phyloP scores from a whole-genome alignment of 257 asterid genomes.

The Solanum boliviense region DNA sequence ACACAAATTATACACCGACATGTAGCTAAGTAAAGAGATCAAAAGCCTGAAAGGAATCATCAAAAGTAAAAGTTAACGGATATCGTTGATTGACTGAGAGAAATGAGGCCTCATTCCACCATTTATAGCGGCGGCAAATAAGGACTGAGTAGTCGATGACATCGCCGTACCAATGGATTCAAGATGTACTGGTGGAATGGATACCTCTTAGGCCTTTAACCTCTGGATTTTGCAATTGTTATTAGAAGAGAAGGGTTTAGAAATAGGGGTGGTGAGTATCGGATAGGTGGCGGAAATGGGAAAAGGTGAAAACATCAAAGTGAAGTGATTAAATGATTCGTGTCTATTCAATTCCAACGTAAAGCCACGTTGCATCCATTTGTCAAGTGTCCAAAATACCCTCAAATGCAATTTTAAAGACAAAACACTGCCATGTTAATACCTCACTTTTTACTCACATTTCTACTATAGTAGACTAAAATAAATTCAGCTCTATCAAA shows the following conservation, averaged over 20 bases:
- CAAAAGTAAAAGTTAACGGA: background rate
- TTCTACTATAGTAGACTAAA: background rate
- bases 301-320: too few species aligned
- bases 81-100: background rate
- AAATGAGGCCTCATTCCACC: background rate
- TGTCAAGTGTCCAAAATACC: background rate
- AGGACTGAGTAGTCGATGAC: background rate
- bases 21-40: background rate
- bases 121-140: background rate
- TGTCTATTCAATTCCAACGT: background rate
- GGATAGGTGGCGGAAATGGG: too few species aligned
- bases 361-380: background rate
- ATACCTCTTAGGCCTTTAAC: too few species aligned
- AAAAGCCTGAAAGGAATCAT: background rate
- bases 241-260: background rate
- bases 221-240: background rate
- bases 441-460: background rate
- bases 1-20: background rate
- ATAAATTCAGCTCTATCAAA: background rate
- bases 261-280: background rate
- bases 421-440: background rate
- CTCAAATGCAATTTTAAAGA: background rate
- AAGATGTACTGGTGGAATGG: background rate
- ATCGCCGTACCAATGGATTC: background rate
- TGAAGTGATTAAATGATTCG: too few species aligned